phyloP scores from a whole-genome alignment of 2,329 filamentous ascomycete species.

The Capronia americana region DNA sequence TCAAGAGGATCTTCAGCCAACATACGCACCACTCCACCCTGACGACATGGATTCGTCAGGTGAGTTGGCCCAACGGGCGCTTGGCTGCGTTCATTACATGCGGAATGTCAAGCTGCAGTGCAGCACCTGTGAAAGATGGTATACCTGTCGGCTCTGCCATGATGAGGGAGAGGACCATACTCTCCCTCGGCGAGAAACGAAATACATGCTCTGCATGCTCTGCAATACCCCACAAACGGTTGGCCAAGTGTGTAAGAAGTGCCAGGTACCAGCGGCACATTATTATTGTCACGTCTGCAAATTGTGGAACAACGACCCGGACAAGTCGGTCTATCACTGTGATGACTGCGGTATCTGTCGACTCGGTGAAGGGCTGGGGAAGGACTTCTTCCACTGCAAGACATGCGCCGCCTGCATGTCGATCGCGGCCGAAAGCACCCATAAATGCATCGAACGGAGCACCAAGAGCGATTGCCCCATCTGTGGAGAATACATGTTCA shows the following conservation, averaged over 20 bases:
- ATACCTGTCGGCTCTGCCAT: conserved; percentile 93
- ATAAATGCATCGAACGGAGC: conserved; percentile 92
- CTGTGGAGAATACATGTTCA: conserved; percentile 96
- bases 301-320: conserved; percentile 91
- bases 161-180: conserved; percentile 80
- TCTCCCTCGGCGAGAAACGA: conserved; percentile 80
- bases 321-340: conserved; percentile 95
- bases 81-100: conserved; percentile 92
- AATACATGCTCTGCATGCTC: conserved; percentile 97
- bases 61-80: conserved; percentile 57
- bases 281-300: conserved; percentile 97
- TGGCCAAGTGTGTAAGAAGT: conserved; percentile 76
- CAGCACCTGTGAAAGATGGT: conserved; percentile 86
- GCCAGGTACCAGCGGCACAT: conserved; percentile 77
- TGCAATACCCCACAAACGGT: conserved; percentile 85
- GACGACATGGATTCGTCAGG: conserved; percentile 46
- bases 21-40: conserved; percentile 62
- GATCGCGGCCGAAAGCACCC: conserved; percentile 80
- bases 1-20: conserved; percentile 68
- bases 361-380: conserved; percentile 86
- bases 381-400: conserved; percentile 99
- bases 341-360: conserved; percentile 94
- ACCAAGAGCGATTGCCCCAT: conserved; percentile 97
- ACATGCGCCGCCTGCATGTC: conserved; percentile 94
- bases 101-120: conserved; percentile 97